Conservation (phyloP, 768 basidiomycete species). For the Neoboletus subvelutipes region DNA sequence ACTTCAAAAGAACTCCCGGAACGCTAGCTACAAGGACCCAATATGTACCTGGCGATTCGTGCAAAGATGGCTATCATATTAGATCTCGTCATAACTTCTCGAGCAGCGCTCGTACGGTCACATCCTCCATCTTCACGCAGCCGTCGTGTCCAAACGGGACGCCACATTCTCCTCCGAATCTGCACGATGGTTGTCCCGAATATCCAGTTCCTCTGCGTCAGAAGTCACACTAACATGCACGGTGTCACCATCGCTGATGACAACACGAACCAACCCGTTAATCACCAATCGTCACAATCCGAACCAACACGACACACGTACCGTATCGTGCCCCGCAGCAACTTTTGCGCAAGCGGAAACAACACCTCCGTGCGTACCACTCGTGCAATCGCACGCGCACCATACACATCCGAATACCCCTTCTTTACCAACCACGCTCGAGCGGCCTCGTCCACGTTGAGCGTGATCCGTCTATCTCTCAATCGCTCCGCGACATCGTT, state of each 20-base stretch:
- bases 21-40: background rate
- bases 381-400: constrained; percentile 85
- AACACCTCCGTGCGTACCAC: constrained; percentile 80
- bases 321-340: constrained; percentile 79
- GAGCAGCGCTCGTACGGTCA: background rate
- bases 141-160: background rate
- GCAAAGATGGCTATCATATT: background rate
- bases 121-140: background rate
- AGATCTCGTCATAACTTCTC: background rate
- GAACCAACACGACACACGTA: constrained; percentile 27
- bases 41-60: background rate
- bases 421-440: constrained; percentile 67
- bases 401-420: constrained; percentile 85
- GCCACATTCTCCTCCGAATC: constrained; percentile 34
- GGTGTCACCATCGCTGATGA: constrained; percentile 56
- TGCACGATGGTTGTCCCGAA: constrained; percentile 60
- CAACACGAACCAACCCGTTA: background rate
- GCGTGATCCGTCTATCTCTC: constrained; percentile 58
- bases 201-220: constrained; percentile 46
- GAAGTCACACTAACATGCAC: constrained; percentile 53
- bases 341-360: constrained; percentile 77
- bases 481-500: constrained; percentile 71
- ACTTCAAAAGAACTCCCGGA: background rate
- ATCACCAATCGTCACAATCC: background rate
- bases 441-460: constrained; percentile 67